Conservation (phyloP, 345 rosid genomes). For the Dipteronia sinensis region DNA sequence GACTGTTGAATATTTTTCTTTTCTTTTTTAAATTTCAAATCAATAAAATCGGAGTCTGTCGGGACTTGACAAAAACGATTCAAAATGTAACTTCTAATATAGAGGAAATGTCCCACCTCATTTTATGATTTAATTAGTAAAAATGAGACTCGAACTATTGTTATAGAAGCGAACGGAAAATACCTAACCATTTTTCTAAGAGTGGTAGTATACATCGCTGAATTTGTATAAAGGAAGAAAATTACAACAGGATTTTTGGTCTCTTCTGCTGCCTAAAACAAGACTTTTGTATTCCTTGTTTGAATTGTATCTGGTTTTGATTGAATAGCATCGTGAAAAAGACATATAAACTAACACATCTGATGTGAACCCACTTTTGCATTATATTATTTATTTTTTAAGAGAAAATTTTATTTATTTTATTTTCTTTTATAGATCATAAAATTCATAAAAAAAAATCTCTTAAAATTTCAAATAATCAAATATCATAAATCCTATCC, state of each 20-base stretch:
- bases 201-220: neutral
- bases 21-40: no score
- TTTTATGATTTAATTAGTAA: no score
- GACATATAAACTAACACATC: conserved; percentile 1
- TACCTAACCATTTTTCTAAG: no score
- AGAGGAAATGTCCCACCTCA: no score
- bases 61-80: no score
- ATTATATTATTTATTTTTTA: neutral
- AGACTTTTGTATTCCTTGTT: neutral
- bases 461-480: neutral
- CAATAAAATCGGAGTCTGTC: no score
- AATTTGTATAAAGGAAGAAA: neutral
- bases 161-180: no score
- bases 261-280: neutral
- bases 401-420: no score
- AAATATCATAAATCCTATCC: neutral
- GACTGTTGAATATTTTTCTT: neutral
- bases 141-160: no score
- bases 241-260: neutral
- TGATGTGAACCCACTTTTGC: neutral
- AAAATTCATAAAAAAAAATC: neutral
- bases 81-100: no score
- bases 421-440: no score
- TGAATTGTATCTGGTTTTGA: neutral
- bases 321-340: neutral